phyloP scores from a whole-genome alignment of 805 yeast genomes.

The Metschnikowia koreensis region DNA sequence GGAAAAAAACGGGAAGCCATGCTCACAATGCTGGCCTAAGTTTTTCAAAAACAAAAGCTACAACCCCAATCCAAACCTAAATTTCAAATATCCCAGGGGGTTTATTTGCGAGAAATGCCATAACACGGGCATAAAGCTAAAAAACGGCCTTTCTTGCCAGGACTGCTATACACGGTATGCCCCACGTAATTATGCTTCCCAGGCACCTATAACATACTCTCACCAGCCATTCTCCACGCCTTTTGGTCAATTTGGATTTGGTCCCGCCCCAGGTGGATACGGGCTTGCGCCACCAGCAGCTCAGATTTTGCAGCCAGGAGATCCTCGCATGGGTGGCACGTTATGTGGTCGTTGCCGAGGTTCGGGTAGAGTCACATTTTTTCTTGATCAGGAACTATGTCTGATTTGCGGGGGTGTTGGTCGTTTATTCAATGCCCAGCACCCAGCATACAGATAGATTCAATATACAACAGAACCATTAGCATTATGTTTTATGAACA shows the following conservation, averaged over 20 bases:
- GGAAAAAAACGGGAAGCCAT: slow-evolving; percentile 24
- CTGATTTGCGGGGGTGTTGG: slow-evolving; percentile 69
- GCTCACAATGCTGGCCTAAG: slow-evolving; percentile 31
- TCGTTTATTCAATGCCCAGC: slow-evolving; percentile 32
- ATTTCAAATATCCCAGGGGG: slow-evolving; percentile 65
- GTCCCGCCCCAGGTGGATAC: slow-evolving; percentile 12
- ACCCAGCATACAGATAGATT: background rate
- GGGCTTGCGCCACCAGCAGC: slow-evolving; percentile 22
- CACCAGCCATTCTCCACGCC: background rate
- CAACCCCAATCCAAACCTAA: slow-evolving; percentile 49
- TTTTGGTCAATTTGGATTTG: background rate
- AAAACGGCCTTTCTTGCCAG: slow-evolving; percentile 64
- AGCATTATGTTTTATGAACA: too few relatives aligned
- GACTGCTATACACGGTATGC: slow-evolving; percentile 69
- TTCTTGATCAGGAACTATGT: slow-evolving; percentile 63
- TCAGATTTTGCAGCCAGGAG: slow-evolving; percentile 66
- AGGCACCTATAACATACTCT: slow-evolving; percentile 1
- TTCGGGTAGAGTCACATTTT: slow-evolving; percentile 51
- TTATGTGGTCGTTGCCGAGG: slow-evolving; percentile 75
- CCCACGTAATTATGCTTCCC: slow-evolving; percentile 30
- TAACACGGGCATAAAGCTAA: slow-evolving; percentile 67
- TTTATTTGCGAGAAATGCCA: slow-evolving; percentile 66
- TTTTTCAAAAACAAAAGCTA: slow-evolving; percentile 31
- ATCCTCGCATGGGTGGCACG: slow-evolving; percentile 69
- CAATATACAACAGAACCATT: too few relatives aligned